Evolutionary conservation across 805 yeast genomes (phyloP).

Genomic region (Torulaspora delbrueckii): DNA sequence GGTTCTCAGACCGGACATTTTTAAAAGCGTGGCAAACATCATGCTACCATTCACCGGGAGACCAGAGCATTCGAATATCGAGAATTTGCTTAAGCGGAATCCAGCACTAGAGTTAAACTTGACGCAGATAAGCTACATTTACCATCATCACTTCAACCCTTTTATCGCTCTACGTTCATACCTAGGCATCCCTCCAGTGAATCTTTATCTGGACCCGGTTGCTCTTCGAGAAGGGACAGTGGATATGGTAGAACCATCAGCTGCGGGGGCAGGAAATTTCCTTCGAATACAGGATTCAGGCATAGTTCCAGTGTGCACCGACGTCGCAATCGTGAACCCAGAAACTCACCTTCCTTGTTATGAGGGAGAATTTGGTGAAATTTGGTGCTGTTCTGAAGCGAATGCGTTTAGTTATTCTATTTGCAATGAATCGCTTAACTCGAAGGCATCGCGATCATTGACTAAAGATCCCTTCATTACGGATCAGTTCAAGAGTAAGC

Average conservation of each 20-base stretch:
- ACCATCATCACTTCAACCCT: conserved; percentile 75
- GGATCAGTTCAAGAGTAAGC: conserved; percentile 57
- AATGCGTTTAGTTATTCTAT: conserved; percentile 59
- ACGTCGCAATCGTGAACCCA: conserved; percentile 91
- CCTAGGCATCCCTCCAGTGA: conserved; percentile 82
- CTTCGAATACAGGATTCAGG: conserved; percentile 89
- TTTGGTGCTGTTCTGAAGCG: conserved; percentile 92
- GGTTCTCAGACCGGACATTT: conserved; percentile 25
- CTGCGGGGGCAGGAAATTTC: conserved; percentile 35
- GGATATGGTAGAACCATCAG: conserved; percentile 62
- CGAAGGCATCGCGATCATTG: conserved; percentile 33
- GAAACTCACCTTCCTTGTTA: conserved; percentile 75
- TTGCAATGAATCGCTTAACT: conserved; percentile 29
- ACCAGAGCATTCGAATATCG: conserved; percentile 58
- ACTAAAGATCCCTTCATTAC: conserved; percentile 48
- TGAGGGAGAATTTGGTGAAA: conserved; percentile 92
- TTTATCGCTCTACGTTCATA: conserved; percentile 74
- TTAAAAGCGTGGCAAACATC: conserved; percentile 67
- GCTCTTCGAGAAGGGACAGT: conserved; percentile 88
- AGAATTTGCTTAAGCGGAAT: conserved; percentile 56
- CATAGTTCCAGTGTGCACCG: conserved; percentile 91
- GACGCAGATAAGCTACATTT: conserved; percentile 70
- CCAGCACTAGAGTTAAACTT: conserved; percentile 59
- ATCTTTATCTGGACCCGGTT: conserved; percentile 78
- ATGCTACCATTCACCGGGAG: conserved; percentile 78